Conservation (phyloP, 225 moss, liverwort and hornwort genomes). For the Pseudoscleropodium purum region DNA sequence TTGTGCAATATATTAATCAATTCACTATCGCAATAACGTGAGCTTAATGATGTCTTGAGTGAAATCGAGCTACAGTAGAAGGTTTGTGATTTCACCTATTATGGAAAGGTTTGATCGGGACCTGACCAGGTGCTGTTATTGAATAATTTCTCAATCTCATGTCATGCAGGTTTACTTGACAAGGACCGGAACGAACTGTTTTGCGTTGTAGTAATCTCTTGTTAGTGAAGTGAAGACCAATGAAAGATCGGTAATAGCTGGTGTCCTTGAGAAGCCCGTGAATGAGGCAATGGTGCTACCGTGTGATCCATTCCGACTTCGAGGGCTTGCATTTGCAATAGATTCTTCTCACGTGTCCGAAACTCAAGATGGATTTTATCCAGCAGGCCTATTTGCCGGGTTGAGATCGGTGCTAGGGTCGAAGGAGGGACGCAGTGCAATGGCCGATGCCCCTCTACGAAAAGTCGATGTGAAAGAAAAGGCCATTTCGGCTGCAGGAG, state of each 20-base stretch:
- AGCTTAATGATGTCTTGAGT: neutral
- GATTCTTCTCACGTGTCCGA: slow-evolving; percentile 31
- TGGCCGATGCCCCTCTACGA: slow-evolving; percentile 17
- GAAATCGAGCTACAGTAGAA: neutral
- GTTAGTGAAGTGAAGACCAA: neutral
- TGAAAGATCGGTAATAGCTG: neutral
- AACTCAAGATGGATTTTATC: slow-evolving; percentile 20
- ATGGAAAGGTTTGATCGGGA: neutral
- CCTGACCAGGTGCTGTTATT: neutral
- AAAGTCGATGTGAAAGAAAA: slow-evolving; percentile 32
- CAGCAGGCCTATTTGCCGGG: slow-evolving; percentile 19
- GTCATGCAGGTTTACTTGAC: neutral
- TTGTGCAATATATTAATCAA: neutral
- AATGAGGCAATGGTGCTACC: slow-evolving; percentile 31
- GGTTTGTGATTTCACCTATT: neutral
- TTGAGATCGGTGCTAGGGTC: slow-evolving; percentile 13
- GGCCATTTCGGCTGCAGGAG: slow-evolving; percentile 51
- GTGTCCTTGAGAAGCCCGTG: neutral
- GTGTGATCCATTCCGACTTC: slow-evolving; percentile 30
- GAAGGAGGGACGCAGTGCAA: slow-evolving; percentile 22
- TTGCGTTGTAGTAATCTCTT: neutral
- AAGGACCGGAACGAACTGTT: neutral
- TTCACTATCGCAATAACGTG: neutral
- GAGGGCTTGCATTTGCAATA: slow-evolving; percentile 27
- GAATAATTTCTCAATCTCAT: neutral